Evolutionary conservation across 2,329 filamentous ascomycete genomes (phyloP), one percentile per base, ranked within the genome.

Genomic region (Pyricularia grisea): DNA sequence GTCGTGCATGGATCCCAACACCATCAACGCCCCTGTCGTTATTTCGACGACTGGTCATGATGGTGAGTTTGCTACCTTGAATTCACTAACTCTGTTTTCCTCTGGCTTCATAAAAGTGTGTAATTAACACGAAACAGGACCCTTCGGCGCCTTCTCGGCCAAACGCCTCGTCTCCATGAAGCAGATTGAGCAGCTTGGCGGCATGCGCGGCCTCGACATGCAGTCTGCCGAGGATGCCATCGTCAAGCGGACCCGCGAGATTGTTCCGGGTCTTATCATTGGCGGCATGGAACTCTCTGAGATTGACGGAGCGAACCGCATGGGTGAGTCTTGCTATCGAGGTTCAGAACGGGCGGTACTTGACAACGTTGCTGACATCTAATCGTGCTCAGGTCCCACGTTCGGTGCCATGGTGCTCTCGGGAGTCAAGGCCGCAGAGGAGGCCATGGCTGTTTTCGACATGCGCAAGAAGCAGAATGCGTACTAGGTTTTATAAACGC

Each of bases 1-100:
- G 82, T 92, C 88, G 71, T 97, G 93, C 90, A 97, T 97, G 93
- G 94, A 97, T 79, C 93, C 93, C 73, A 97, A 95, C 87, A 97
- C 93, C 75, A 97, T 97, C 86, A 97, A 97, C 77, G 92, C 93
- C 0, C 93, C 93, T 1, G 80, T 97, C 70, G 84, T 97, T 76
- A 91, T 97, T 82, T 93, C 90, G 70, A 97, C 93, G 28, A 97
- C 93, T 0, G 94, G 93, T 67, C 93, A 97, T 75, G 93, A 97
- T 73, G 94, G 87, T 65, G 30, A 67, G 73, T 7, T 17, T n/a
- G 10, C 30, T 17, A 55, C 14, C 20, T 17, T 31, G 30, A 5
- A 27, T 27, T 27, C 4, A 27, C 27, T 27, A 27, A 27, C 27
- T 27, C 27, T 27, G 2, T 27, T 27, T 27, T 27, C 4, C 4